These are phyloP conservation scores for Aureobasidium sp. DNA, from an alignment of 2,329 filamentous ascomycete species.

Conservation along the genomic window DNA sequence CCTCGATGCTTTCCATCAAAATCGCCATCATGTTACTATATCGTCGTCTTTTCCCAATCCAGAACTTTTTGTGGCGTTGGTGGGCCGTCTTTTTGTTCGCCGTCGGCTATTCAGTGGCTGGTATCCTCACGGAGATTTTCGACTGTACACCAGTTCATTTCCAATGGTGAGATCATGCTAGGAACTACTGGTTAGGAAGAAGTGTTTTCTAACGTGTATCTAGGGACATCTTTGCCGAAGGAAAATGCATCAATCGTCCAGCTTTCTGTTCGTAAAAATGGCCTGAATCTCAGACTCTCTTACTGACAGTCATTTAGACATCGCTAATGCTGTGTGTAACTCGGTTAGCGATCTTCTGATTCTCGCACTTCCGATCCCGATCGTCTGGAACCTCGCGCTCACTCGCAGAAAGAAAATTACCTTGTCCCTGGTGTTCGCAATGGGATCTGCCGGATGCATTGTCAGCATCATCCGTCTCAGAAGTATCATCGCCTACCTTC, in stretches of 20 bases:
- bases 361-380: constrained; percentile 9
- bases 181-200: not conserved
- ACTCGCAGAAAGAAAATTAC: constrained; percentile 9
- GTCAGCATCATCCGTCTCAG: constrained; percentile 13
- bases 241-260: constrained; percentile 10
- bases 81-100: constrained; percentile 10
- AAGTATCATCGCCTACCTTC: constrained; percentile 9
- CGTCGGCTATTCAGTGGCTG: constrained; percentile 9
- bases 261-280: not conserved
- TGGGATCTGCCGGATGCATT: constrained; percentile 10
- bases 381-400: constrained; percentile 3
- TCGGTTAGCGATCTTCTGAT: constrained; percentile 10
- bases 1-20: constrained; percentile 18
- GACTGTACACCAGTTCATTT: constrained; percentile 6
- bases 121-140: constrained; percentile 9
- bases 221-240: constrained; percentile 7
- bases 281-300: not conserved
- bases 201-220: not conserved
- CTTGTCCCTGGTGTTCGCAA: constrained; percentile 1
- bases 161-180: not conserved
- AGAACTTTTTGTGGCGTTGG: constrained; percentile 6
- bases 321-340: constrained; percentile 10
- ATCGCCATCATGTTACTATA: constrained; percentile 13
- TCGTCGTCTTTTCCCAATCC: constrained; percentile 9
- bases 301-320: not conserved